These are phyloP conservation scores for Aspergillus fumigatiaffinis DNA, from an alignment of 2,329 filamentous ascomycete genomes.

Conservation along the genomic window DNA sequence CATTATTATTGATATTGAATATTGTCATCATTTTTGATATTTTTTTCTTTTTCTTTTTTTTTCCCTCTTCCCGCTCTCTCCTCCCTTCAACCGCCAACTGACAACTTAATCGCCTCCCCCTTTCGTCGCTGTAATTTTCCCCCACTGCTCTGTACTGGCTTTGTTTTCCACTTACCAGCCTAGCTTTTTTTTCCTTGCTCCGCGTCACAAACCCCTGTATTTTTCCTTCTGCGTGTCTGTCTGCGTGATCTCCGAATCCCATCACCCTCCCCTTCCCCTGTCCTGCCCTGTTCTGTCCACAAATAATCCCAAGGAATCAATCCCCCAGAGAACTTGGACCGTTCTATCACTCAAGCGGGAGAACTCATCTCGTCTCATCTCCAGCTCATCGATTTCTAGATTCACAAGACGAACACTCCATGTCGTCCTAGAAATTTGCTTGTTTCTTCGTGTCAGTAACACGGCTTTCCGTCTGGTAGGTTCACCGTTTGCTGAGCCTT, in stretches of 20 bases:
- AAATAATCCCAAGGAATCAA: background rate
- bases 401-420: constrained; percentile 14
- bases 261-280: background rate
- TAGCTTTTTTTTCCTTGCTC: background rate
- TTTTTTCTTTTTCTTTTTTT: background rate
- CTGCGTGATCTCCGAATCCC: background rate
- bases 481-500: constrained; percentile 5
- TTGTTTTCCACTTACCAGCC: background rate
- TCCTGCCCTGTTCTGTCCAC: background rate
- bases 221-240: background rate
- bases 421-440: constrained; percentile 27
- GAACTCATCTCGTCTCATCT: background rate
- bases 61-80: no score
- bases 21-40: background rate
- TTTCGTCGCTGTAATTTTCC: background rate
- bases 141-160: background rate
- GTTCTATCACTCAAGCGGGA: background rate
- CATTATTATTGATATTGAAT: no score
- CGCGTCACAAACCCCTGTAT: background rate
- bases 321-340: constrained; percentile 9
- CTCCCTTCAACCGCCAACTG: background rate
- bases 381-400: background rate
- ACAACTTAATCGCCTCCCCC: background rate
- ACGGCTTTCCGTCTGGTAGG: constrained; percentile 27
- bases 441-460: constrained; percentile 26